These are phyloP conservation scores for Takakia lepidozioides DNA, from an alignment of 225 moss, liverwort and hornwort genomes.

Conservation along the genomic window DNA sequence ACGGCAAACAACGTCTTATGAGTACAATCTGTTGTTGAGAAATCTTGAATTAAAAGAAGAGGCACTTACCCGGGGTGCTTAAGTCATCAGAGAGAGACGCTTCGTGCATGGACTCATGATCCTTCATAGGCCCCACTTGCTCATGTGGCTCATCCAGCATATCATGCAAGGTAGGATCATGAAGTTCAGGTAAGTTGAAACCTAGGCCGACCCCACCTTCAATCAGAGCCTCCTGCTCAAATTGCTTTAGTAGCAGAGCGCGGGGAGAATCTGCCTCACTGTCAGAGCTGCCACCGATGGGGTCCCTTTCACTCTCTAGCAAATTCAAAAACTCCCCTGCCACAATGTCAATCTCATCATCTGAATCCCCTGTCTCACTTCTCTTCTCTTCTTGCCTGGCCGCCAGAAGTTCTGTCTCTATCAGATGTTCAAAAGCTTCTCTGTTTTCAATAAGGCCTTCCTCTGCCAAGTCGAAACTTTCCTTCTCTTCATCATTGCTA, in stretches of 20 bases:
- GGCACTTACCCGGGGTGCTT: constrained; percentile 2
- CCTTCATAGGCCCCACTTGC: too few relatives aligned
- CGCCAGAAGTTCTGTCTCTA: too few relatives aligned
- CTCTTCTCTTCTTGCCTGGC: neutral
- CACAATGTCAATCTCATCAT: constrained; percentile 37
- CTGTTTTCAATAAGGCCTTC: too few relatives aligned
- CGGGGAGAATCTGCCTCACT: constrained; percentile 68
- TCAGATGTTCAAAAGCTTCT: too few relatives aligned
- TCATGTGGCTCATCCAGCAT: too few relatives aligned
- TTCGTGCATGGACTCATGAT: neutral
- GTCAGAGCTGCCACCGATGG: constrained; percentile 33
- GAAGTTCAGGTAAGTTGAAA: constrained; percentile 45
- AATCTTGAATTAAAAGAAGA: too few relatives aligned
- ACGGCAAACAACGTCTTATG: too few relatives aligned
- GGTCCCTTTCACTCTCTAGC: constrained; percentile 28
- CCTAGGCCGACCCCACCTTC: constrained; percentile 59
- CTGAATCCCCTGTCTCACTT: too few relatives aligned
- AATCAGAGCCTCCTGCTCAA: constrained; percentile 72
- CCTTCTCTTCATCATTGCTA: constrained; percentile 8
- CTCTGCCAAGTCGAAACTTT: constrained; percentile 8
- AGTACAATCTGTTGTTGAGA: too few relatives aligned
- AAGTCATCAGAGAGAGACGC: constrained; percentile 2
- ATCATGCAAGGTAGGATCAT: too few relatives aligned
- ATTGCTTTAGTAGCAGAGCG: constrained; percentile 62
- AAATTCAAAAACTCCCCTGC: constrained; percentile 77